These are phyloP conservation scores for Ascochyta viciae-villosae DNA, from an alignment of 2,329 filamentous ascomycete genomes.

Conservation along the genomic window DNA sequence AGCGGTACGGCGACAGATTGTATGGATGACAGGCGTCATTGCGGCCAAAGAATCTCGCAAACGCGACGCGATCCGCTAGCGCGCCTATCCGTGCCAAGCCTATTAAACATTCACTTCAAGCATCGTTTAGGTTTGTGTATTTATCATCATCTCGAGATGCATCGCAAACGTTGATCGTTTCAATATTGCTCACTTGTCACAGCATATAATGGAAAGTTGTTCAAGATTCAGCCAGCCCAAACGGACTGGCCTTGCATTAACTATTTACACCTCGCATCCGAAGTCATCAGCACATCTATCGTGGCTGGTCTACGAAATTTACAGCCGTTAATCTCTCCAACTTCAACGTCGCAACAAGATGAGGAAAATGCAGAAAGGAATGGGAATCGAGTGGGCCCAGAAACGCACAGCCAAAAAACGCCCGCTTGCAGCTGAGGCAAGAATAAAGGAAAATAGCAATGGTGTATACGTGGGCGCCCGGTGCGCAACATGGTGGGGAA, in stretches of 20 bases:
- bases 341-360: background rate
- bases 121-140: background rate
- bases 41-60: conserved; percentile 29
- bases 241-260: conserved; percentile 12
- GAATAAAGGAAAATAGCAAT: conserved; percentile 21
- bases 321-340: conserved; percentile 3
- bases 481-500: conserved; percentile 25
- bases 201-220: background rate
- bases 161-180: background rate
- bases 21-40: conserved; percentile 20
- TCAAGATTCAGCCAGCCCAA: conserved; percentile 4
- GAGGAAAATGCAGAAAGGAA: conserved; percentile 7
- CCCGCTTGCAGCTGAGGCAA: conserved; percentile 12
- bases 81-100: conserved; percentile 32
- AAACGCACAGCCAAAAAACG: conserved; percentile 10
- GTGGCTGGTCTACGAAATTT: conserved; percentile 13
- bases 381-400: conserved; percentile 19
- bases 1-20: conserved; percentile 7
- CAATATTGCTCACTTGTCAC: background rate
- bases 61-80: conserved; percentile 36
- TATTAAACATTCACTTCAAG: conserved; percentile 25
- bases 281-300: conserved; percentile 17
- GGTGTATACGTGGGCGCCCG: conserved; percentile 29
- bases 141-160: background rate
- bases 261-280: conserved; percentile 14